A percentile compares a stretch with the other conserved stretches of the same genome.
Evolutionary conservation across 306 rosid genomes (phyloP).

Genomic region (Lithocarpus polystachyus): DNA sequence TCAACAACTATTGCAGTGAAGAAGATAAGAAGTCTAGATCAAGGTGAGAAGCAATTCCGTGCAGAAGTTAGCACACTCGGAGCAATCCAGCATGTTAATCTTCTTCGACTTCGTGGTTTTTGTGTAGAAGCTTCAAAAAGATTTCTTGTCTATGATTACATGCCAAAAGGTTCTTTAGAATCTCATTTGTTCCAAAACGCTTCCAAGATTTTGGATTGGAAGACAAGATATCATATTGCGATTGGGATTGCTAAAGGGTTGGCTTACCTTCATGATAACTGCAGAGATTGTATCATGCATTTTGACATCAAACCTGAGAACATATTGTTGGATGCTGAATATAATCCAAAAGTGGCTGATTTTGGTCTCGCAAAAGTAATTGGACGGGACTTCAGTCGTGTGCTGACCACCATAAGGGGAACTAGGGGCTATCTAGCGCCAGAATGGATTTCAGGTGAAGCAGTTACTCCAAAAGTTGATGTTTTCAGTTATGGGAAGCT

Average conservation of each 20-base stretch:
- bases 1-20: slow-evolving; percentile 26
- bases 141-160: slow-evolving; percentile 17
- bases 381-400: slow-evolving; percentile 49
- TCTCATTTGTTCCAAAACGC: not conserved
- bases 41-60: slow-evolving; percentile 26
- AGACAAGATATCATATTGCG: slow-evolving; percentile 30
- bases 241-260: slow-evolving; percentile 53
- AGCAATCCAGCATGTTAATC: slow-evolving; percentile 23
- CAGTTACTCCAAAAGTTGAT: slow-evolving; percentile 47
- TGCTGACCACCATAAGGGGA: slow-evolving; percentile 61
- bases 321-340: slow-evolving; percentile 39
- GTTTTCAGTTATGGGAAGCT: slow-evolving; percentile 56
- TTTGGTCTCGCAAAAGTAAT: slow-evolving; percentile 64
- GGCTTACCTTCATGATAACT: slow-evolving; percentile 51
- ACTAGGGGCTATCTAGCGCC: slow-evolving; percentile 75
- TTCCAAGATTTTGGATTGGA: slow-evolving; percentile 19
- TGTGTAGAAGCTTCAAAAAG: not conserved
- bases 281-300: slow-evolving; percentile 58
- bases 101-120: slow-evolving; percentile 20
- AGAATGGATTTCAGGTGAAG: slow-evolving; percentile 57
- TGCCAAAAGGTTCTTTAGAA: slow-evolving; percentile 25
- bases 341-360: slow-evolving; percentile 47
- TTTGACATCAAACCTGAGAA: slow-evolving; percentile 69
- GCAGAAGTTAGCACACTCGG: slow-evolving; percentile 18
- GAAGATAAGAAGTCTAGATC: slow-evolving; percentile 18